A percentile compares a stretch with the other conserved stretches of the same genome.
These are phyloP conservation scores for Penicillium coprophilum DNA, from an alignment of 495 filamentous ascomycete genomes.

Conservation along the genomic window DNA sequence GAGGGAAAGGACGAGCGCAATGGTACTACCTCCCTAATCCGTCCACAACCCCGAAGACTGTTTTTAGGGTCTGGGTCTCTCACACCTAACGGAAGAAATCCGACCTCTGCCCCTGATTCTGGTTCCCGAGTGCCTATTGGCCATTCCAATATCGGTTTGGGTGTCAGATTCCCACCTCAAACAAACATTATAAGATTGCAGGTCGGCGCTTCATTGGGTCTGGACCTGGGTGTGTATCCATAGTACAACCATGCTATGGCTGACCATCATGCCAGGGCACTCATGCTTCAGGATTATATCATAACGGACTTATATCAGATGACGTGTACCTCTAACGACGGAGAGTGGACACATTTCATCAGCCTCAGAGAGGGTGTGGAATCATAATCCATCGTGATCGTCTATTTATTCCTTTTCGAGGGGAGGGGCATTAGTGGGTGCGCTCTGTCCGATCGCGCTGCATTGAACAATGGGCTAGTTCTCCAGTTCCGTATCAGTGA, in stretches of 20 bases:
- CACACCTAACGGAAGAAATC: not conserved
- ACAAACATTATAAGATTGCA: not conserved
- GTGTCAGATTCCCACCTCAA: not conserved
- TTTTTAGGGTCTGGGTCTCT: not conserved
- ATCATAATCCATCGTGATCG: slow-evolving; percentile 28
- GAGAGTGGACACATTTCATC: slow-evolving; percentile 1
- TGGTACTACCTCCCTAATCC: slow-evolving; percentile 15
- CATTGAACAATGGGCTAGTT: not conserved
- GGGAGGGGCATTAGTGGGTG: not conserved
- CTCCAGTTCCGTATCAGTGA: not conserved
- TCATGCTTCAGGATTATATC: too few species aligned
- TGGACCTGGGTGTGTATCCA: not conserved
- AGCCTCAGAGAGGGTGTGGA: slow-evolving; percentile 10
- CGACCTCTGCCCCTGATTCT: not conserved
- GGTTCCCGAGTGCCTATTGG: not conserved
- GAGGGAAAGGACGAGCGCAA: not conserved
- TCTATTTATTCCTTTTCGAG: slow-evolving; percentile 28
- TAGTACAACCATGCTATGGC: not conserved
- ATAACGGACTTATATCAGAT: too few species aligned
- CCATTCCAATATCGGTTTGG: not conserved
- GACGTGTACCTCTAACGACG: not conserved
- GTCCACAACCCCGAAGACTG: slow-evolving; percentile 13
- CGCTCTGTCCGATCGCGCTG: slow-evolving; percentile 8
- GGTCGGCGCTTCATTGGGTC: not conserved
- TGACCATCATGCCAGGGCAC: not conserved